Percentiles rank a stretch among this genome's conserved stretches.
Conservation (phyloP, 495 filamentous ascomycete genomes). For the Talaromyces borbonicus region DNA sequence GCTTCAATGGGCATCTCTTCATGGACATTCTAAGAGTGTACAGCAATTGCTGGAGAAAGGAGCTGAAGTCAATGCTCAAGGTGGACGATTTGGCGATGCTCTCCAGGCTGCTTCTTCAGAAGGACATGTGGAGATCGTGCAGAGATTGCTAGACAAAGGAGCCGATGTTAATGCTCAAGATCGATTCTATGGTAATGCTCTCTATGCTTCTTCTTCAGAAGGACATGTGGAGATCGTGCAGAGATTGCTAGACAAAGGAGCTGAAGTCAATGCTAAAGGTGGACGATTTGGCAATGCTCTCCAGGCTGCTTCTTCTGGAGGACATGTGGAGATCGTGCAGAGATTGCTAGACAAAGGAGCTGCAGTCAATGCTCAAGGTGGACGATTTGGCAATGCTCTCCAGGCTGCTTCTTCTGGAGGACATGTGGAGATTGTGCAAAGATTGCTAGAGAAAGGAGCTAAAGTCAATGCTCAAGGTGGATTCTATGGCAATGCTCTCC, state of each 20-base stretch:
- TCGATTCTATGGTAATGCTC: constrained; percentile 10
- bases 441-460: constrained; percentile 13
- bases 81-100: constrained; percentile 9
- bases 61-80: constrained; percentile 12
- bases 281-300: constrained; percentile 16
- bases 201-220: constrained; percentile 11
- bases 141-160: constrained; percentile 15
- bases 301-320: too few relatives aligned
- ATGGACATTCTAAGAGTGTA: constrained; percentile 15
- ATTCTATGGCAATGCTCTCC: constrained; percentile 14
- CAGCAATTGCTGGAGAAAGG: constrained; percentile 15
- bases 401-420: constrained; percentile 7
- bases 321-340: too few relatives aligned
- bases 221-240: constrained; percentile 13
- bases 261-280: constrained; percentile 11
- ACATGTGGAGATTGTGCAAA: constrained; percentile 9
- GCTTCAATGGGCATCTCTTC: constrained; percentile 12
- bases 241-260: constrained; percentile 13
- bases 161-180: constrained; percentile 17
- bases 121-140: constrained; percentile 13
- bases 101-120: constrained; percentile 12
- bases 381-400: constrained; percentile 9
- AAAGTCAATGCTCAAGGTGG: constrained; percentile 11
- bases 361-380: constrained; percentile 2
- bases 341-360: too few relatives aligned